These are phyloP conservation scores for Ilyonectria mors-panacis DNA, from an alignment of 2,329 filamentous ascomycete species.

Conservation along the genomic window DNA sequence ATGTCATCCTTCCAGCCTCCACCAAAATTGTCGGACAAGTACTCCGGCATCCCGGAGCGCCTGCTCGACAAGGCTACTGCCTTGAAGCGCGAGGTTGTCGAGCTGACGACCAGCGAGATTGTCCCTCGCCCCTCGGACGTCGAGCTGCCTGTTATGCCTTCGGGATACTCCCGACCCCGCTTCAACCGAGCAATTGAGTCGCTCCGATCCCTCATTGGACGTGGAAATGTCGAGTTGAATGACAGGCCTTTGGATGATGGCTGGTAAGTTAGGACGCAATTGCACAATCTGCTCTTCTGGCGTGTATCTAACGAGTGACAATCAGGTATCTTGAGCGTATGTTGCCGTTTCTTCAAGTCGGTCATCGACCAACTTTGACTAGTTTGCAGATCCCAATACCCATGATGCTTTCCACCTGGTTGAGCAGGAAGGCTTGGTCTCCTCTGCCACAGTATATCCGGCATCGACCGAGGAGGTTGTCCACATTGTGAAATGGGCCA, in stretches of 20 bases:
- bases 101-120: neutral
- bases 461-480: slow-evolving; percentile 3
- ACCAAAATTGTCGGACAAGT: neutral
- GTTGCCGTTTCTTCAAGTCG: neutral
- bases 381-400: neutral
- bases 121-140: neutral
- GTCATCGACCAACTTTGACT: neutral
- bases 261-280: neutral
- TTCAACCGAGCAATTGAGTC: slow-evolving; percentile 4
- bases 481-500: slow-evolving; percentile 6
- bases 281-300: neutral
- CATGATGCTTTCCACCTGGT: slow-evolving; percentile 1
- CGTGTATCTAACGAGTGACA: neutral
- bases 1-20: slow-evolving; percentile 1
- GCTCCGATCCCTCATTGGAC: neutral
- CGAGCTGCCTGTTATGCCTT: slow-evolving; percentile 1
- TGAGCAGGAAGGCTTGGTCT: slow-evolving; percentile 3
- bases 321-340: slow-evolving; percentile 6
- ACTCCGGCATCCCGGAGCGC: neutral
- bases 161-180: neutral
- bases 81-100: neutral
- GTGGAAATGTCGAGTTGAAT: neutral
- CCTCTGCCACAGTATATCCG: neutral
- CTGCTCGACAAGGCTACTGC: neutral
- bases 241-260: slow-evolving; percentile 2